phyloP scores from a whole-genome alignment of 441 rosid genomes.

The Mallotus japonicus region DNA sequence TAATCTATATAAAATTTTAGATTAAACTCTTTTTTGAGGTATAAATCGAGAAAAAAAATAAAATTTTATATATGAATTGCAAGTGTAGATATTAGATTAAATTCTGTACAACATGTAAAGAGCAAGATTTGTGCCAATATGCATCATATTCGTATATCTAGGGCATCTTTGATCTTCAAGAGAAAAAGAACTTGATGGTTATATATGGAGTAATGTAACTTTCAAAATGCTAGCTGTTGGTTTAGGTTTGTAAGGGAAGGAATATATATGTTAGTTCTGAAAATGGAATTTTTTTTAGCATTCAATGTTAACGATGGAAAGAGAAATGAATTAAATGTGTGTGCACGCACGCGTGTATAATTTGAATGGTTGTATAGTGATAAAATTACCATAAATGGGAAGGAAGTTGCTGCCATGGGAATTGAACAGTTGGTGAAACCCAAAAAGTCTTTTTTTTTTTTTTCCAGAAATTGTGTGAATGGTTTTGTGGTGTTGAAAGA shows the following conservation, averaged over 20 bases:
- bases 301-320: neutral
- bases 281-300: neutral
- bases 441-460: too few relatives aligned
- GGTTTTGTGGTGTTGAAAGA: slow-evolving; percentile 14
- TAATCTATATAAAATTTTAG: too few relatives aligned
- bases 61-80: too few relatives aligned
- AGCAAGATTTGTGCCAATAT: neutral
- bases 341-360: neutral
- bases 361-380: slow-evolving; percentile 14
- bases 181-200: neutral
- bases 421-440: neutral
- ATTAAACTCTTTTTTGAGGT: too few relatives aligned
- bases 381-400: slow-evolving; percentile 15
- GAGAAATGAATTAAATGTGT: neutral
- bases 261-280: neutral
- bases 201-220: neutral
- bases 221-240: neutral
- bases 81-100: neutral
- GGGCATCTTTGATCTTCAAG: neutral
- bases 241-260: neutral
- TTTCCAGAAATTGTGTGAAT: slow-evolving; percentile 12
- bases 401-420: slow-evolving; percentile 18
- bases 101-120: neutral
- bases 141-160: neutral
- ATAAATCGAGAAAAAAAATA: too few relatives aligned